Conservation (phyloP, 208 protist species). For the Leishmania major region DNA sequence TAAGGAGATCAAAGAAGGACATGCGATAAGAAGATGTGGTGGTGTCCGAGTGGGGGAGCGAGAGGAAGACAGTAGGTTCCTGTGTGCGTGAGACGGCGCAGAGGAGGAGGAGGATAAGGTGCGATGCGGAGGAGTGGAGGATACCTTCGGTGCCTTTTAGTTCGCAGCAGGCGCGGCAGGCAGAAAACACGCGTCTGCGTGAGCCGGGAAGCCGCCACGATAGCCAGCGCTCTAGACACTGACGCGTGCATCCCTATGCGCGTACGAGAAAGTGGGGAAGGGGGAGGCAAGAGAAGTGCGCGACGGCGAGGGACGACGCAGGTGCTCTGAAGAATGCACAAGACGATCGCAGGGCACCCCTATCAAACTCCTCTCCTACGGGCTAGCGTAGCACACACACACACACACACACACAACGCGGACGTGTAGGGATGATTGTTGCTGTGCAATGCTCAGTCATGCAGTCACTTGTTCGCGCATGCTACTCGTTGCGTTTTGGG, state of each 20-base stretch:
- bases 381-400: too few relatives aligned
- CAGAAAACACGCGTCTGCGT: neutral
- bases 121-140: neutral
- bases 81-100: neutral
- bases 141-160: neutral
- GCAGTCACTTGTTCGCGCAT: neutral
- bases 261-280: neutral
- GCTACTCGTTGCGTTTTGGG: too few relatives aligned
- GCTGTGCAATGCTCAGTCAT: neutral
- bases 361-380: too few relatives aligned
- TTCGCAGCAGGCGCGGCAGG: neutral
- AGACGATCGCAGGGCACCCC: too few relatives aligned
- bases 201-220: too few relatives aligned
- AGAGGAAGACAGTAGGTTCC: neutral
- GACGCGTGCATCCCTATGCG: neutral
- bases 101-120: neutral
- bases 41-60: neutral
- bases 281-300: neutral
- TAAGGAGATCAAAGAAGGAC: constrained; percentile 85
- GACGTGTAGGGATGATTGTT: neutral
- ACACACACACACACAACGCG: neutral
- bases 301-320: neutral
- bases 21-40: constrained; percentile 6
- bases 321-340: too few relatives aligned
- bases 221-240: neutral